Evolutionary conservation across 2,329 filamentous ascomycete genomes (phyloP), one percentile per base, ranked within the genome.

Genomic region (Penicillium sp.): DNA sequence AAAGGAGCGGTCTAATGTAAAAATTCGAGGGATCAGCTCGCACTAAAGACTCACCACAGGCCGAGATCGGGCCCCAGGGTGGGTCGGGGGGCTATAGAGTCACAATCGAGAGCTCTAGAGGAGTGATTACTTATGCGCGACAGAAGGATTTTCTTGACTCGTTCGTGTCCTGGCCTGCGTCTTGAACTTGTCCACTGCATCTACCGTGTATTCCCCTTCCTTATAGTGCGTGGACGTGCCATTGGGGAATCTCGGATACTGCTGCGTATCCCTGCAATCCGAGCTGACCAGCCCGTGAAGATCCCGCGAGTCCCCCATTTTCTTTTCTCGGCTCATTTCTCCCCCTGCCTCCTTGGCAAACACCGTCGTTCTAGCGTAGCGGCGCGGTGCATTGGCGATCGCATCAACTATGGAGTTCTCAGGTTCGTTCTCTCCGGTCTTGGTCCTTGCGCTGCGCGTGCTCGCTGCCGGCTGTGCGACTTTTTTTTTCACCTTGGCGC

Each of bases 1-100:
- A n/a, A n/a, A n/a, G n/a, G n/a, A n/a, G n/a, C n/a, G n/a, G n/a
- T n/a, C n/a, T n/a, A n/a, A n/a, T n/a, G n/a, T n/a, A n/a, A n/a
- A n/a, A n/a, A n/a, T n/a, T n/a, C n/a, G 33, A 27, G 15, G 29
- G 28, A 38, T 38, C 35, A 30, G 13, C 16, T 40, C 28, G 29
- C 43, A 31, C 37, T 36, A 38, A 15, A 21, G 39, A 42, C 48
- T 45, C 43, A 31, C 37, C 33, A 38, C 17, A 21, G 39, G 45
- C 48, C 48, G 48, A 50, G 48, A 50, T 50, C 48, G 45, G 48
- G 39, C 39, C 33, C 32, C n/a, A 36, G 37, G 25, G 19, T 21
- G 19, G 29, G 20, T 15, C 21, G 39, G 43, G 45, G 47, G 46
- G 40, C 41, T 33, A 15, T n/a, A n/a, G n/a, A n/a, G n/a, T n/a